Conservation (phyloP, 169 alveolate species). For the Plasmodium coatneyi region DNA sequence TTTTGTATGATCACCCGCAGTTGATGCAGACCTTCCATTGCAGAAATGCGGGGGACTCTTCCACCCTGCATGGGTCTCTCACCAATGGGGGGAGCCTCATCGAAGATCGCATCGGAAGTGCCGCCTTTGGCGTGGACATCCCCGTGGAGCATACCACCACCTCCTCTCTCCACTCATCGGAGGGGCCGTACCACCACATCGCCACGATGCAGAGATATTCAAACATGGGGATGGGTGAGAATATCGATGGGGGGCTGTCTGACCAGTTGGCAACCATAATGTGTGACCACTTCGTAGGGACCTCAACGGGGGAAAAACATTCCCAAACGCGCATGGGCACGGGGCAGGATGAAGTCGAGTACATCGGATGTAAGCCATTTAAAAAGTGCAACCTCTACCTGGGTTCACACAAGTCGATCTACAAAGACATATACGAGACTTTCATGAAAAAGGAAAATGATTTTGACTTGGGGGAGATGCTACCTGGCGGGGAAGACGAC, state of each 20-base stretch:
- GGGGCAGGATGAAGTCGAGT: neutral
- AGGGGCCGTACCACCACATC: neutral
- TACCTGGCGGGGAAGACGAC: neutral
- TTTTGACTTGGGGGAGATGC: neutral
- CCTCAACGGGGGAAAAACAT: neutral
- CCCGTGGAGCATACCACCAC: neutral
- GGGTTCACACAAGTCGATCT: constrained; percentile 34
- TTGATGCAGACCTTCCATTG: neutral
- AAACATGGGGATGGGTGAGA: neutral
- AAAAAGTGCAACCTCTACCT: constrained; percentile 51
- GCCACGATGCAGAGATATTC: neutral
- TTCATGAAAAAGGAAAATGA: constrained; percentile 36
- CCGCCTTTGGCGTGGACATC: neutral
- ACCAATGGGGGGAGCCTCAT: neutral
- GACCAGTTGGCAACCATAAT: neutral
- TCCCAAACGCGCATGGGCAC: neutral
- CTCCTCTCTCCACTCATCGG: neutral
- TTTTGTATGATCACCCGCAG: constrained; percentile 29
- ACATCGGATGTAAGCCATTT: neutral
- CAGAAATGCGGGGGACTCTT: neutral
- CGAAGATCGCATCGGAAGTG: neutral
- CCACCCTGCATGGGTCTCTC: neutral
- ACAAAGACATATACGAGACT: constrained; percentile 50
- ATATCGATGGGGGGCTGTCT: neutral
- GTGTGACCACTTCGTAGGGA: neutral